Percentiles rank a stretch among this genome's conserved stretches.
Conservation (phyloP, 2,329 filamentous ascomycete genomes). For the Coniella vitis region DNA sequence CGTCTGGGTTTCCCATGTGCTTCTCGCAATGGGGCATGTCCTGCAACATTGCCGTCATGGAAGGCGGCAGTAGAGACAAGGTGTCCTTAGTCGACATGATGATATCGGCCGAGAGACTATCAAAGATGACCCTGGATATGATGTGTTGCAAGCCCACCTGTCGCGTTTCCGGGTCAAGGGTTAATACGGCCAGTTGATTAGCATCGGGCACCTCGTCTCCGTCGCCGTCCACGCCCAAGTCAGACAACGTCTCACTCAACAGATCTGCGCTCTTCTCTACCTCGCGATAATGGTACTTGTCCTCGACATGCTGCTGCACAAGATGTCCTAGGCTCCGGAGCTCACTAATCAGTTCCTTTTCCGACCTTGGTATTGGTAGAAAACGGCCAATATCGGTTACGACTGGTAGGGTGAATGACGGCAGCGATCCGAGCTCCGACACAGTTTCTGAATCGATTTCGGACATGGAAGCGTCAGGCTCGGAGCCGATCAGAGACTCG, state of each 20-base stretch:
- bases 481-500: background rate
- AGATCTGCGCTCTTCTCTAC: constrained; percentile 16
- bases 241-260: constrained; percentile 21
- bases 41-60: constrained; percentile 25
- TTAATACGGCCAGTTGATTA: constrained; percentile 23
- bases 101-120: constrained; percentile 26
- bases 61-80: constrained; percentile 31
- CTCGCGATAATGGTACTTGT: constrained; percentile 28
- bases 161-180: constrained; percentile 27
- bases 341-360: constrained; percentile 29
- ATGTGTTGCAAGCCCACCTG: constrained; percentile 30
- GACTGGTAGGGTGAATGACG: constrained; percentile 3
- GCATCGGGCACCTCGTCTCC: background rate
- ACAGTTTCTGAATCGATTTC: background rate
- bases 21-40: constrained; percentile 24
- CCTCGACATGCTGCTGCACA: constrained; percentile 34
- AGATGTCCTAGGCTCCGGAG: constrained; percentile 28
- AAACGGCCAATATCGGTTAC: constrained; percentile 25
- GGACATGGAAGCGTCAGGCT: background rate
- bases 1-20: constrained; percentile 21
- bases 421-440: background rate
- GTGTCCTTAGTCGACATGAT: constrained; percentile 9
- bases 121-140: constrained; percentile 29
- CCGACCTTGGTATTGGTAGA: constrained; percentile 29
- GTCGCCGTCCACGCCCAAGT: constrained; percentile 23